Percentiles rank a stretch among this genome's conserved stretches.
These are phyloP conservation scores for Rhodamnia argentea DNA, from an alignment of 345 rosid species.

Conservation along the genomic window DNA sequence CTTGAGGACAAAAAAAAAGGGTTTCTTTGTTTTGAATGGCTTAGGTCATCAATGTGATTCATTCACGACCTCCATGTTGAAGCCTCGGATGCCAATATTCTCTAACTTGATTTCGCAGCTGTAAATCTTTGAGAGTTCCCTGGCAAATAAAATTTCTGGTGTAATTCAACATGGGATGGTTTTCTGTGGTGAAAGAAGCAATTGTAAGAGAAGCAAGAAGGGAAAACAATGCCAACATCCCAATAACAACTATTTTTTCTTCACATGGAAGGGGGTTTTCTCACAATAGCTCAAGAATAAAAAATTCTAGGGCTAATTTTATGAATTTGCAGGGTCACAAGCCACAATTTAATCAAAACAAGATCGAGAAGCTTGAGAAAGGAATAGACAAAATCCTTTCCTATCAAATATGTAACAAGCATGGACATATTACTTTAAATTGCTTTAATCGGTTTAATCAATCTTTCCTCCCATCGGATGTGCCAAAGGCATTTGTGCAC, in stretches of 20 bases:
- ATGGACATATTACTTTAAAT: not conserved
- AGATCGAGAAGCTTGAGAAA: not conserved
- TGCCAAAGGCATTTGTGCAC: too few relatives aligned
- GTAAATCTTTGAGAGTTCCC: too few relatives aligned
- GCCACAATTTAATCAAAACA: not conserved
- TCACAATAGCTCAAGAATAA: not conserved
- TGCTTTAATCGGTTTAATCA: not conserved
- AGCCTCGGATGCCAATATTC: not conserved
- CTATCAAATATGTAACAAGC: not conserved
- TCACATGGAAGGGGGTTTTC: not conserved
- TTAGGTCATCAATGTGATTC: not conserved
- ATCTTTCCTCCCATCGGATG: not conserved
- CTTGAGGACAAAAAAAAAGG: not conserved
- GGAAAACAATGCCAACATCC: too few relatives aligned
- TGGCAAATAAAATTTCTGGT: too few relatives aligned
- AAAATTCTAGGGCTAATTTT: not conserved
- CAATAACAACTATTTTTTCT: too few relatives aligned
- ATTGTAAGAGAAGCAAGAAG: too few relatives aligned
- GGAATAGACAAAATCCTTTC: not conserved
- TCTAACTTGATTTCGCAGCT: too few relatives aligned
- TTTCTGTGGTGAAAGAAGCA: too few relatives aligned
- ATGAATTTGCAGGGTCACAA: not conserved
- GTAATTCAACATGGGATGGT: too few relatives aligned
- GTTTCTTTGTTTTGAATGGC: not conserved
- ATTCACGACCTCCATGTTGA: not conserved